phyloP scores from a whole-genome alignment of 2,329 filamentous ascomycete species.

The Drechslera avenae region DNA sequence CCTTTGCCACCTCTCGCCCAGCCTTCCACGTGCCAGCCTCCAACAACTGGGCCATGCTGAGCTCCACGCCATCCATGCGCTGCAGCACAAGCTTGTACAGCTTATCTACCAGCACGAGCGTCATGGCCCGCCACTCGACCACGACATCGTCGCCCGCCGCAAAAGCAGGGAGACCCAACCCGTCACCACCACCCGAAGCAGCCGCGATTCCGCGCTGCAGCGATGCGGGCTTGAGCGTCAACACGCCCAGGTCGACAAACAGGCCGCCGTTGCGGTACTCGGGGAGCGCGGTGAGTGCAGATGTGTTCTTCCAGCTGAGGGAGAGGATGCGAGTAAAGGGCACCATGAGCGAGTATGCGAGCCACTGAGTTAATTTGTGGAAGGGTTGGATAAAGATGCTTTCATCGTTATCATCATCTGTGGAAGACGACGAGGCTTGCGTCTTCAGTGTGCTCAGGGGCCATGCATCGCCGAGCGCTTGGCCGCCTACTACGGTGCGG shows the following conservation, averaged over 20 bases:
- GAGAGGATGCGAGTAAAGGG: slow-evolving; percentile 75
- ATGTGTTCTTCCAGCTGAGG: slow-evolving; percentile 77
- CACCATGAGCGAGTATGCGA: slow-evolving; percentile 90
- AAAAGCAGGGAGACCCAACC: slow-evolving; percentile 70
- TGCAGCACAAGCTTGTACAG: slow-evolving; percentile 70
- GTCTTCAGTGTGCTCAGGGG: slow-evolving; percentile 77
- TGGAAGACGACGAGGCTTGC: slow-evolving; percentile 56
- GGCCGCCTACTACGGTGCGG: slow-evolving; percentile 80
- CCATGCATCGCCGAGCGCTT: slow-evolving; percentile 90
- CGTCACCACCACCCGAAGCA: slow-evolving; percentile 40
- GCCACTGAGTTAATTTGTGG: slow-evolving; percentile 90
- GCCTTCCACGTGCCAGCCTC: slow-evolving; percentile 95
- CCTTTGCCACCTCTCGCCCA: slow-evolving; percentile 31
- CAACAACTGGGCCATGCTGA: slow-evolving; percentile 83
- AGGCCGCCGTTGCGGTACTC: slow-evolving; percentile 93
- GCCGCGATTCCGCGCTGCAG: slow-evolving; percentile 70
- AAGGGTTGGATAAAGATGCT: slow-evolving; percentile 77
- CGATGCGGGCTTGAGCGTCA: slow-evolving; percentile 73
- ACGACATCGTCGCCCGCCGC: slow-evolving; percentile 74
- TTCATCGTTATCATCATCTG: slow-evolving; percentile 8
- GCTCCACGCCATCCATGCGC: slow-evolving; percentile 67
- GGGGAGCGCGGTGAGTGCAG: slow-evolving; percentile 84
- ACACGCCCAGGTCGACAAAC: slow-evolving; percentile 79
- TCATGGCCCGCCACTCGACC: slow-evolving; percentile 76
- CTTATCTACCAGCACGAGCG: slow-evolving; percentile 73